Conservation (phyloP, 345 rosid species). For the Euphorbia tirucalli region DNA sequence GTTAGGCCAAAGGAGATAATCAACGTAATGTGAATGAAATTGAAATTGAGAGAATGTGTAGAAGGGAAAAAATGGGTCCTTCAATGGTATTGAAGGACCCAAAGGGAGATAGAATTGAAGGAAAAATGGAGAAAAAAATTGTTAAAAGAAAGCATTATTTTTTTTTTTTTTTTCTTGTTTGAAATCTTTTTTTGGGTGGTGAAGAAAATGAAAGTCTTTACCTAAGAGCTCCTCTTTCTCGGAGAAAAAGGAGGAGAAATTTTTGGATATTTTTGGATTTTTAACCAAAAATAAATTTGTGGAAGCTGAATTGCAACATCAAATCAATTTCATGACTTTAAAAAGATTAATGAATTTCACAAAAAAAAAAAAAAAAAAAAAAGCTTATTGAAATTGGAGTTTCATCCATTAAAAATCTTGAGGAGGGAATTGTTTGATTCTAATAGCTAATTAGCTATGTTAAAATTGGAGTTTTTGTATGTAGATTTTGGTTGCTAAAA, state of each 20-base stretch:
- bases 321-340: no score
- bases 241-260: constrained; percentile 19
- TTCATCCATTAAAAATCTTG: no score
- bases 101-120: background rate
- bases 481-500: no score
- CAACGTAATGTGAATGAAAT: background rate
- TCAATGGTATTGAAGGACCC: constrained; percentile 26
- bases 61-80: constrained; percentile 14
- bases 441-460: no score
- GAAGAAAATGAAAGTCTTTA: constrained; percentile 8
- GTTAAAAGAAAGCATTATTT: background rate
- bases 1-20: background rate
- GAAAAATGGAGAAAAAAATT: background rate
- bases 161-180: no score
- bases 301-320: no score
- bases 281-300: background rate
- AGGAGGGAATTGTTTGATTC: no score
- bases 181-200: background rate
- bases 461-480: no score
- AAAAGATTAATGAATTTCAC: no score
- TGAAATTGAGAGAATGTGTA: background rate
- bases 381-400: no score
- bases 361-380: no score
- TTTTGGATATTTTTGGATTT: background rate
- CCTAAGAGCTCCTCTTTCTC: background rate